phyloP scores from a whole-genome alignment of 495 filamentous ascomycete species.

The Daldinia bambusicola region DNA sequence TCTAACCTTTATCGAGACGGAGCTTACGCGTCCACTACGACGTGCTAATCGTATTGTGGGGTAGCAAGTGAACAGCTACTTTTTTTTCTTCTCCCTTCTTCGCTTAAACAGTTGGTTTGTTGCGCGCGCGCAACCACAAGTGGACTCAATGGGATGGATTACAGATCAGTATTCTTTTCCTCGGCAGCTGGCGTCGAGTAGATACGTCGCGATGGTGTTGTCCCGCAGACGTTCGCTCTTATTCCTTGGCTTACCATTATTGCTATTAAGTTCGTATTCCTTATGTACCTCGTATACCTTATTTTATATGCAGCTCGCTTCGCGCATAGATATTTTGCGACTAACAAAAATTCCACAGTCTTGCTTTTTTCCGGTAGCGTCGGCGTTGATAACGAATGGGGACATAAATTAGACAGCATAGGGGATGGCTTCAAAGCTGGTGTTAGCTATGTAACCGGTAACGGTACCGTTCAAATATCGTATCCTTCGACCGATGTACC shows the following conservation, averaged over 20 bases:
- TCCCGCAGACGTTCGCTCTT: constrained; percentile 48
- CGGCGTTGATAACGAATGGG: constrained; percentile 47
- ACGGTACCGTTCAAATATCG: constrained; percentile 43
- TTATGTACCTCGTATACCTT: neutral
- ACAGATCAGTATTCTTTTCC: constrained; percentile 47
- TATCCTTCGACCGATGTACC: constrained; percentile 35
- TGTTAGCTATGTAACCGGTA: constrained; percentile 48
- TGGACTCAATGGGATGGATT: constrained; percentile 16
- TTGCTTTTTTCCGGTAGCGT: constrained; percentile 46
- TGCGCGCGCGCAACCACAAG: constrained; percentile 23
- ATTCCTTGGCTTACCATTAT: constrained; percentile 44
- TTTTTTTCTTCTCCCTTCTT: constrained; percentile 12
- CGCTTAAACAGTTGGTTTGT: constrained; percentile 18
- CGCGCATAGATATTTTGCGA: constrained; percentile 4
- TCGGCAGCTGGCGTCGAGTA: constrained; percentile 34
- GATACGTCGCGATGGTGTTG: constrained; percentile 47
- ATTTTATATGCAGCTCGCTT: too few species aligned
- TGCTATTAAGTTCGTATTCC: constrained; percentile 41
- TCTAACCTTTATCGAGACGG: constrained; percentile 25
- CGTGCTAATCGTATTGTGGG: constrained; percentile 39
- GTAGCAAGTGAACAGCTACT: constrained; percentile 23
- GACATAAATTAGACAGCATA: constrained; percentile 43
- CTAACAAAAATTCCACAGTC: constrained; percentile 32
- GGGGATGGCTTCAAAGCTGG: constrained; percentile 47
- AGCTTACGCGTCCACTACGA: constrained; percentile 41